phyloP scores from a whole-genome alignment of 2,329 filamentous ascomycete species.

The Fonsecaea erecta region DNA sequence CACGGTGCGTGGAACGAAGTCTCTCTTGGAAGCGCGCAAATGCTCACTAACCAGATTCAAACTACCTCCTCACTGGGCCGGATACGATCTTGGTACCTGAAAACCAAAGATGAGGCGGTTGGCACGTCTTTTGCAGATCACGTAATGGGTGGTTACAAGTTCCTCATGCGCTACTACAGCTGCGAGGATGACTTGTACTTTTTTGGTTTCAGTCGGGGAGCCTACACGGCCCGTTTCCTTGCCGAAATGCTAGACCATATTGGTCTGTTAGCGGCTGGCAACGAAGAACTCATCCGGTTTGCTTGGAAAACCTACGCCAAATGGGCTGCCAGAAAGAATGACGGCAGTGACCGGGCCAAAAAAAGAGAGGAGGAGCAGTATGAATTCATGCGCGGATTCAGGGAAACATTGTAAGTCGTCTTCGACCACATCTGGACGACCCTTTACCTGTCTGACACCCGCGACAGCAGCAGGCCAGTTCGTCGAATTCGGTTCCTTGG shows the following conservation, averaged over 20 bases:
- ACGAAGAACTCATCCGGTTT: conserved; percentile 83
- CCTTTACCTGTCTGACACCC: not conserved
- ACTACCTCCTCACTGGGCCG: conserved; percentile 59
- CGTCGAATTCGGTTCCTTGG: conserved; percentile 75
- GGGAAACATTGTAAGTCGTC: conserved; percentile 72
- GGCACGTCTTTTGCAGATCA: conserved; percentile 81
- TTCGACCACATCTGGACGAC: too few species aligned
- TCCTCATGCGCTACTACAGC: conserved; percentile 74
- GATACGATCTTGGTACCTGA: conserved; percentile 54
- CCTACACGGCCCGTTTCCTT: conserved; percentile 74
- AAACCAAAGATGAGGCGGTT: conserved; percentile 75
- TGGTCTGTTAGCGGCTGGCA: conserved; percentile 77
- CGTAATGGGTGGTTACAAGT: conserved; percentile 81
- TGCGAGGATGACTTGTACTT: conserved; percentile 67
- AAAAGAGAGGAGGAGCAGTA: conserved; percentile 67
- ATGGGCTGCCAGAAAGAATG: conserved; percentile 60
- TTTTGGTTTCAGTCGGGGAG: conserved; percentile 74
- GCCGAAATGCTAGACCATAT: conserved; percentile 86
- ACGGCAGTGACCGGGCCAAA: conserved; percentile 47
- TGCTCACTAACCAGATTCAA: conserved; percentile 26
- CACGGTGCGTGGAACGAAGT: conserved; percentile 48
- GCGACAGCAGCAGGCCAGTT: conserved; percentile 63
- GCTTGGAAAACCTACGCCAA: conserved; percentile 81
- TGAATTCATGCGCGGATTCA: conserved; percentile 76
- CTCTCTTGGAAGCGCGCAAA: not conserved